Evolutionary conservation across 2,329 filamentous ascomycete genomes (phyloP), one percentile per base, ranked within the genome.

Genomic region (Pseudogymnoascus sp.): DNA sequence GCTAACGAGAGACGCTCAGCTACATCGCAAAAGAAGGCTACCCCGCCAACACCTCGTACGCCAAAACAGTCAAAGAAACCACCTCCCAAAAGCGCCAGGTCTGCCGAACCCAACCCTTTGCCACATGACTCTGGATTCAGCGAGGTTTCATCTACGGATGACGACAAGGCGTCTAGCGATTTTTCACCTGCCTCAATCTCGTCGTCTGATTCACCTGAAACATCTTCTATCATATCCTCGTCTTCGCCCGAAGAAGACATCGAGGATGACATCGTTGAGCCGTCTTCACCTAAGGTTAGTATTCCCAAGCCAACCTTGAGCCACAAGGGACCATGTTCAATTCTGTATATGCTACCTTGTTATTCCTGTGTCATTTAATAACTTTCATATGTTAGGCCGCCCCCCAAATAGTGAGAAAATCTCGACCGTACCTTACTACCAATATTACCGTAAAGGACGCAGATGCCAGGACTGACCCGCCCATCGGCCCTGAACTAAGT

Each of bases 371-470:
- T 14, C n/a, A 54, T 54, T 20, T 33, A 54, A 18, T 54, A 54
- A 33, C 33, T 1, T 33, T 33, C 6, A 14, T 54, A 54, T 12
- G 28, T 33, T 54, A 54, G 47, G 28, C 14, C 28, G 16, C n/a
- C 6, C 16, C 9, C 5, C 28, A 20, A 16, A 54, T 3, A 20
- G 47, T 0, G 9, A 54, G 25, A 35, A 54, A 33, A 14, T 2
- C 3, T 20, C 1, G 16, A 28, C 2, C n/a, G 5, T 6, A 54
- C 16, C 18, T 54, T 9, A 9, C 2, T 8, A 12, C 50, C 16
- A 11, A 58, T 59, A 28, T 59, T 58, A 61, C 60, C 57, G 35
- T 61, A 5, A 18, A 28, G 4, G 60, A 61, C 7, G 60, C 47
- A 16, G 47, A 61, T 28, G 4, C 25, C 22, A 38, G 36, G 30